Base-by-base conservation (phyloP, 1,139 yeast species). In the Lodderomyces beijingensis region DNA sequence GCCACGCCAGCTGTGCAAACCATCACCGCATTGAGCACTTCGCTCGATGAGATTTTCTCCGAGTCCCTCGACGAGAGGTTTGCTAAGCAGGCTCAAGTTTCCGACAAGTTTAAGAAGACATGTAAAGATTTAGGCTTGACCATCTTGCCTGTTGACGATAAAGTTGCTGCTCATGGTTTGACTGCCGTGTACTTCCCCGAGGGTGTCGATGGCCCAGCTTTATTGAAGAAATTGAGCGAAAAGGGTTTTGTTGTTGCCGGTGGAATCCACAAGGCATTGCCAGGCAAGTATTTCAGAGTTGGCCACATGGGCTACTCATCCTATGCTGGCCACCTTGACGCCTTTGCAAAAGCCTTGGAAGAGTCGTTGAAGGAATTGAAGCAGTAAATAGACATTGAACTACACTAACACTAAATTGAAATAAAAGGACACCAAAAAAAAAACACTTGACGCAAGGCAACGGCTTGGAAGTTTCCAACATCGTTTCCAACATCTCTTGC, bases 1-100 rank as follows among this genome's bases (percentile, higher is more conserved):
- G 96, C 96, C 13, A 89, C 96, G 5, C 96, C 96, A 6, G 85
- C 96, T 1, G 83, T 87, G 30, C 96, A 88, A 63, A 74, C 85
- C 40, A 67, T 89, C 40, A 84, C 84, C 48, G 88, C 96, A 10
- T 72, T 87, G 50, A 79, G 79, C 55, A 86, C 76, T 5, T 79
- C 96, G 3, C 71, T 88, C 45, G 75, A 74, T 39, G 89, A 84
- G 54, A 81, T 88, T 44, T 67, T 88, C 36, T 53, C 68, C 18
- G 69, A 65, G 40, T 59, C 82, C 6, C 62, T 89, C 41, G 80
- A 75, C 38, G 61, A 59, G 34, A 73, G 95, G 53, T 70, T 85
- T 50, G 70, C 69, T 27, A 70, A 70, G 43, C 94, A 89, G 55
- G 72, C 65, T 27, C 56, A 64, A 39, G 79, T 74, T 16, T 81